Conservation (phyloP, 257 asterid genomes). For the Plantago ovata region DNA sequence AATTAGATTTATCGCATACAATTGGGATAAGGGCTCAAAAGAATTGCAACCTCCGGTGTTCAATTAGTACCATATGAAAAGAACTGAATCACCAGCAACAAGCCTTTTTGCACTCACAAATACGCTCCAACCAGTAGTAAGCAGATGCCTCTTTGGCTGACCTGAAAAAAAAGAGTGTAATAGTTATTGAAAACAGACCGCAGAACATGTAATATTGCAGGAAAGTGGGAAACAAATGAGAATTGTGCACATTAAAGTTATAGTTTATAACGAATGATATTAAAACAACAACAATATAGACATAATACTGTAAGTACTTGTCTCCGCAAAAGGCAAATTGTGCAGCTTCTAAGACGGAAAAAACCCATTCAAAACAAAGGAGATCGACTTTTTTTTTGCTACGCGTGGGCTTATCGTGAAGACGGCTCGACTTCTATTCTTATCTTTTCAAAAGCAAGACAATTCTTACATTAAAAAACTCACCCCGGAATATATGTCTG, state of each 20-base stretch:
- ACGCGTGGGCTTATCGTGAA: no score
- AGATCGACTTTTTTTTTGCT: background rate
- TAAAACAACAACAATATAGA: no score
- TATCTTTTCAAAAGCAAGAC: background rate
- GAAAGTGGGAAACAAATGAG: no score
- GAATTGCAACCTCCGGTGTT: background rate
- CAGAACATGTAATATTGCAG: no score
- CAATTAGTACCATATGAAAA: slow-evolving; percentile 61
- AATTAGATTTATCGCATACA: background rate
- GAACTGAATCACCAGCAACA: slow-evolving; percentile 80
- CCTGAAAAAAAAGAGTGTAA: slow-evolving; percentile 35
- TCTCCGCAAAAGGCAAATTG: background rate
- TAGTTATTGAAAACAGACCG: background rate
- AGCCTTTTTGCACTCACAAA: slow-evolving; percentile 80
- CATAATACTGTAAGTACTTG: no score
- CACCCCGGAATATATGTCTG: slow-evolving; percentile 79
- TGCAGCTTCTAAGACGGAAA: no score
- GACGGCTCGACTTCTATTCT: background rate
- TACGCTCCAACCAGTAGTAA: slow-evolving; percentile 84
- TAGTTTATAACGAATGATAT: no score
- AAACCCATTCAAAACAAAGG: no score
- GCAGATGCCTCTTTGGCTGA: slow-evolving; percentile 87
- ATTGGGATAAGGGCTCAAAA: background rate
- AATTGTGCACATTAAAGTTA: no score
- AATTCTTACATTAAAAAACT: slow-evolving; percentile 21